Evolutionary conservation across 2,329 filamentous ascomycete species (phyloP).

Genomic region (Alternaria sp.): DNA sequence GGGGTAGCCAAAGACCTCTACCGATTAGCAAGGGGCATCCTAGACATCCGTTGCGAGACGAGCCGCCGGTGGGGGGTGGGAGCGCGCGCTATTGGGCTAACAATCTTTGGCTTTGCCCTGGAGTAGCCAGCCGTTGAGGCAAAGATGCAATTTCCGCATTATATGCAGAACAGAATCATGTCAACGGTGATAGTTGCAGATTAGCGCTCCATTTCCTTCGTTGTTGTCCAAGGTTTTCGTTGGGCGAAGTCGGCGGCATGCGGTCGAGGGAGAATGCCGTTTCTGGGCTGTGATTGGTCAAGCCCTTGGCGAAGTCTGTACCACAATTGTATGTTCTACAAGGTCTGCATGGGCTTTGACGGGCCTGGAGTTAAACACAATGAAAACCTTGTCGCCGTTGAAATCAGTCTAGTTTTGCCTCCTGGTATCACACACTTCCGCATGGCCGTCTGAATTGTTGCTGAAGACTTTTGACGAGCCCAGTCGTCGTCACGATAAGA

Average conservation of each 20-base stretch:
- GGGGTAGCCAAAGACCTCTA: background rate
- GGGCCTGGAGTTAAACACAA: slow-evolving; percentile 27
- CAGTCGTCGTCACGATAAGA: background rate
- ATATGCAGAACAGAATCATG: slow-evolving; percentile 6
- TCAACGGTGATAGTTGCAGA: background rate
- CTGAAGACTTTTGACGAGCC: background rate
- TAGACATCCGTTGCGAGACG: slow-evolving; percentile 27
- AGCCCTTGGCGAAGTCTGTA: slow-evolving; percentile 26
- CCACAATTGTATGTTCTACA: slow-evolving; percentile 39
- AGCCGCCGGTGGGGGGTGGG: slow-evolving; percentile 26
- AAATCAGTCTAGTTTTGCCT: background rate
- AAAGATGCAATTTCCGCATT: slow-evolving; percentile 4
- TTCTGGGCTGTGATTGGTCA: slow-evolving; percentile 40
- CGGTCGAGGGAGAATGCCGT: slow-evolving; percentile 24
- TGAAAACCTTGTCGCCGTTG: slow-evolving; percentile 18
- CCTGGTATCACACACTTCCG: background rate
- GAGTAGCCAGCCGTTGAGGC: background rate
- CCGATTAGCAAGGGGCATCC: slow-evolving; percentile 15
- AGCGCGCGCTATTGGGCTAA: slow-evolving; percentile 14
- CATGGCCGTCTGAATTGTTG: background rate
- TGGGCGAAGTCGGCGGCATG: slow-evolving; percentile 43
- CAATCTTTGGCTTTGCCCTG: slow-evolving; percentile 1
- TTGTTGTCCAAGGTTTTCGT: slow-evolving; percentile 29
- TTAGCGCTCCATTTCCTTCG: slow-evolving; percentile 31
- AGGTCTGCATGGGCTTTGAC: slow-evolving; percentile 29